Evolutionary conservation across 768 basidiomycete genomes (phyloP).

Genomic region (Lactarius indigo): DNA sequence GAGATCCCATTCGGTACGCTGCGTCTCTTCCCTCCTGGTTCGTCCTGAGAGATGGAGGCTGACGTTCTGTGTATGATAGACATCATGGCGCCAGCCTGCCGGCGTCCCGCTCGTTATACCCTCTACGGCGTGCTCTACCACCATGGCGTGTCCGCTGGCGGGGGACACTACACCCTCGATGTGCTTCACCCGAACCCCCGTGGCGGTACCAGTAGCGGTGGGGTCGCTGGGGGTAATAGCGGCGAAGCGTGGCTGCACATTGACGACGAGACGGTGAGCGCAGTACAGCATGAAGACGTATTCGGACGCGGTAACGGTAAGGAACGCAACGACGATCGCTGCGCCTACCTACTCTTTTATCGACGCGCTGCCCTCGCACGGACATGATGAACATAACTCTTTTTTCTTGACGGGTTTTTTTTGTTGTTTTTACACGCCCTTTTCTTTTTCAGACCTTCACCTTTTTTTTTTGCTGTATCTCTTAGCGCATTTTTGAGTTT

Average conservation of each 20-base stretch:
- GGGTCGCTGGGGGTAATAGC: slow-evolving; percentile 5
- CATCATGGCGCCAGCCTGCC: slow-evolving; percentile 29
- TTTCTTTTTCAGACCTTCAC: neutral
- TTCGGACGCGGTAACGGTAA: slow-evolving; percentile 40
- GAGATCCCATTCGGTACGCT: slow-evolving; percentile 64
- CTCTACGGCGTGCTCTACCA: slow-evolving; percentile 92
- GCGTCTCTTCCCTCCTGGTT: neutral
- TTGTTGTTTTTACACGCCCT: neutral
- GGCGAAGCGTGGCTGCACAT: slow-evolving; percentile 85
- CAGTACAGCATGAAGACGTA: slow-evolving; percentile 70
- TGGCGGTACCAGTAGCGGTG: slow-evolving; percentile 26
- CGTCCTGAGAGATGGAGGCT: neutral
- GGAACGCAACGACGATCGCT: slow-evolving; percentile 50
- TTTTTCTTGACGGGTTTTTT: neutral
- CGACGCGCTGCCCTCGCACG: slow-evolving; percentile 45
- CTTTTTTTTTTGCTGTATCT: slow-evolving; percentile 18
- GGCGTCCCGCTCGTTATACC: slow-evolving; percentile 59
- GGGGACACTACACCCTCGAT: slow-evolving; percentile 94
- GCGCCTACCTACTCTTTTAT: slow-evolving; percentile 89
- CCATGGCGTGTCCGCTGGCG: slow-evolving; percentile 85
- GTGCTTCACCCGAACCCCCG: slow-evolving; percentile 73
- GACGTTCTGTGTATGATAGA: neutral
- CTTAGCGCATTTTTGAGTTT: slow-evolving; percentile 15
- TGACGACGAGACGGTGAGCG: slow-evolving; percentile 86
- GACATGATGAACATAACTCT: slow-evolving; percentile 15